Evolutionary conservation across 306 rosid genomes (phyloP).

Genomic region (Corylus americana): DNA sequence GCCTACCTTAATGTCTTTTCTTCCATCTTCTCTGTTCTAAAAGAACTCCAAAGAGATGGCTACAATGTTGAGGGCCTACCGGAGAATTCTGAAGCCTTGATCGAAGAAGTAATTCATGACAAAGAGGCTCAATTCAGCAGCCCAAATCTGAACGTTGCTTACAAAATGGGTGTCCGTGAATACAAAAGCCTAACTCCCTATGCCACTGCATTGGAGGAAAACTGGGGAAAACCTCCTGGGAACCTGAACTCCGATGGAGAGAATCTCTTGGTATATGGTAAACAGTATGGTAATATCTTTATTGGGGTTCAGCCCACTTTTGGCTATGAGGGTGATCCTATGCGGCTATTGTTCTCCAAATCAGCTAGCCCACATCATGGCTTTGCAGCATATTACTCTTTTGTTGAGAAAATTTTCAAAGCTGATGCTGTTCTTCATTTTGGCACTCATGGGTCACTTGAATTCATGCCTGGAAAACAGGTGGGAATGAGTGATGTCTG

Average conservation of each 20-base stretch:
- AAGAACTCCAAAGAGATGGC: conserved; percentile 81
- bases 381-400: conserved; percentile 93
- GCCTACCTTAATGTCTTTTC: conserved; percentile 95
- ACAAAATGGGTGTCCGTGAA: conserved; percentile 89
- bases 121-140: conserved; percentile 99
- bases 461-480: conserved; percentile 99
- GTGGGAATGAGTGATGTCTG: conserved; percentile 99
- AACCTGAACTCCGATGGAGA: conserved; percentile 96
- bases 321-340: conserved; percentile 98
- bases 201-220: conserved; percentile 79
- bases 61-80: conserved; percentile 91
- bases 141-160: conserved; percentile 87
- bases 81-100: conserved; percentile 87
- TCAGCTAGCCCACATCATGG: conserved; percentile 99
- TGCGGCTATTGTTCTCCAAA: conserved; percentile 96
- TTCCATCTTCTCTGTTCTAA: conserved; percentile 84
- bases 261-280: conserved; percentile 89
- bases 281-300: conserved; percentile 86
- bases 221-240: conserved; percentile 99
- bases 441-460: conserved; percentile 97
- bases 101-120: conserved; percentile 90
- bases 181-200: conserved; percentile 85
- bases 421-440: conserved; percentile 97
- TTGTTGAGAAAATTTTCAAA: conserved; percentile 84
- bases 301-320: conserved; percentile 98